Percentiles rank a stretch among this genome's conserved stretches.
phyloP scores from a whole-genome alignment of 1,284 basidiomycete species.

The Sporisorium graminicola region DNA sequence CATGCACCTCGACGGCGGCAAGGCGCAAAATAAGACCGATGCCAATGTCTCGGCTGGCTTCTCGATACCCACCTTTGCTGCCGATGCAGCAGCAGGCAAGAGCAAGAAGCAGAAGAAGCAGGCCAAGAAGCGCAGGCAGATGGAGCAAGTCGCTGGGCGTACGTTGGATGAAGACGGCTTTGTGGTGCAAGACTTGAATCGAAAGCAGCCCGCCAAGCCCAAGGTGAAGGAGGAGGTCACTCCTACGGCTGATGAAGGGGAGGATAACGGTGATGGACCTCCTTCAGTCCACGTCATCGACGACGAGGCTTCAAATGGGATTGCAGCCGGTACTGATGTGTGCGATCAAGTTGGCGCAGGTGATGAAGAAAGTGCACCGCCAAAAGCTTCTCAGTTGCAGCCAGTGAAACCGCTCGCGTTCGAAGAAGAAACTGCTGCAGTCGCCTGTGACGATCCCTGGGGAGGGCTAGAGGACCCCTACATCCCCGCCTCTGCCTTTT shows the following conservation, averaged over 20 bases:
- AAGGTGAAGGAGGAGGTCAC: constrained; percentile 11
- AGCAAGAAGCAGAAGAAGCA: constrained; percentile 63
- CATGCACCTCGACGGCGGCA: constrained; percentile 26
- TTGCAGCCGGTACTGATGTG: constrained; percentile 16
- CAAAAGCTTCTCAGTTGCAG: not conserved
- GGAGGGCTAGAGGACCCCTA: constrained; percentile 31
- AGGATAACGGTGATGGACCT: not conserved
- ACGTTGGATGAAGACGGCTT: constrained; percentile 45
- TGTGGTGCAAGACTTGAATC: constrained; percentile 48
- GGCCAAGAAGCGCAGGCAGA: constrained; percentile 53
- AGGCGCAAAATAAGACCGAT: too few relatives aligned
- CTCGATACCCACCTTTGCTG: constrained; percentile 34
- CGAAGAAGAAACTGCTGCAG: not conserved
- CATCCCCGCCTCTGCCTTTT: constrained; percentile 47
- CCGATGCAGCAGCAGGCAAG: constrained; percentile 25
- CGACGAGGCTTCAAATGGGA: constrained; percentile 10
- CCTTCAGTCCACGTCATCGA: constrained; percentile 28
- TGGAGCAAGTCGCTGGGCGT: constrained; percentile 41
- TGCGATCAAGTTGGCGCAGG: constrained; percentile 20
- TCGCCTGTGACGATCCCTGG: constrained; percentile 31
- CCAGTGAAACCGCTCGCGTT: not conserved
- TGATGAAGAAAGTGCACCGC: constrained; percentile 34
- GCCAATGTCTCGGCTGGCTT: constrained; percentile 41
- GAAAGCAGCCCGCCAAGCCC: constrained; percentile 24
- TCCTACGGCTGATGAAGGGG: not conserved